phyloP scores from a whole-genome alignment of 345 rosid genomes.

The Brassica napus region DNA sequence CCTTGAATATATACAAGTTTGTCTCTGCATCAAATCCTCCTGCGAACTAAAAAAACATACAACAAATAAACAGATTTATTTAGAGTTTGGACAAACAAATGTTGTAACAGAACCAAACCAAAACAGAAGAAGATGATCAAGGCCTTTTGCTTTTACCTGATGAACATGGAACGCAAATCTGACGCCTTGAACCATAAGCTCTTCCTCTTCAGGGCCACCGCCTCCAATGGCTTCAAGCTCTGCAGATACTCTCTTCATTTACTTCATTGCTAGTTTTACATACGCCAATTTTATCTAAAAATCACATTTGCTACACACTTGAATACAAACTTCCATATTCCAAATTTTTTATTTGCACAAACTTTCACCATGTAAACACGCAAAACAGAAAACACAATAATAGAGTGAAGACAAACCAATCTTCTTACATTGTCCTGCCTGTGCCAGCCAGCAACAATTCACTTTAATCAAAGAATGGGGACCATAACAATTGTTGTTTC shows the following conservation, averaged over 20 bases:
- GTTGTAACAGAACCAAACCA: not conserved
- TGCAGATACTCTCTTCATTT: conserved; percentile 93
- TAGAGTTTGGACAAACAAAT: not conserved
- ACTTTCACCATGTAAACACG: conserved; percentile 29
- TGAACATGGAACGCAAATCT: conserved; percentile 96
- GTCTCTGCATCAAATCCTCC: conserved; percentile 97
- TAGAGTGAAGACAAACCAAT: conserved; percentile 30
- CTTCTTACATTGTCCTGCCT: not conserved
- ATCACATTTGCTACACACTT: conserved; percentile 18
- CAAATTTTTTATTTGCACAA: not conserved
- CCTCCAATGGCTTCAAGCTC: conserved; percentile 70
- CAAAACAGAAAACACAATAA: conserved; percentile 20
- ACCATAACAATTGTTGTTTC: conserved; percentile 39
- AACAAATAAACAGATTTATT: not conserved
- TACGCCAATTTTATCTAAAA: conserved; percentile 83
- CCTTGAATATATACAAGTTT: conserved; percentile 6
- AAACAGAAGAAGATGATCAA: not conserved
- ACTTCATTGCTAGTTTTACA: conserved; percentile 89
- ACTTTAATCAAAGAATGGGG: conserved; percentile 28
- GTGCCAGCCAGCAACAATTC: conserved; percentile 19
- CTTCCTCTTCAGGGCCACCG: conserved; percentile 83
- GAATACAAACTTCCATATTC: not conserved
- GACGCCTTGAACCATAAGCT: conserved; percentile 88
- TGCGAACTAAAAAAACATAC: conserved; percentile 56
- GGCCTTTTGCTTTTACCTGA: conserved; percentile 56